Evolutionary conservation across 441 rosid genomes (phyloP).

Genomic region (Gossypium schwendimanii): DNA sequence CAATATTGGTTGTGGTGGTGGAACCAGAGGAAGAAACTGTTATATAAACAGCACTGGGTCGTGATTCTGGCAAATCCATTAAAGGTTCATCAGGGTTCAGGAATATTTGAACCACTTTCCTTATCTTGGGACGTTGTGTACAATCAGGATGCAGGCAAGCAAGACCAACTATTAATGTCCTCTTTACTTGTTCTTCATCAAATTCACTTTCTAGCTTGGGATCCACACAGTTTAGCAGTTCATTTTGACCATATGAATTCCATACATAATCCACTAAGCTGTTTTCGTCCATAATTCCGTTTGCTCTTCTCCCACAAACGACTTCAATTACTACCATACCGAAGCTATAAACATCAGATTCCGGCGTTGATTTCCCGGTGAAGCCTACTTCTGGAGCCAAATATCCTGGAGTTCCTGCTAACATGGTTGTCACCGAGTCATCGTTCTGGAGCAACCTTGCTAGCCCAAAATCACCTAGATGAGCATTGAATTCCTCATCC

Average conservation of each 20-base stretch:
- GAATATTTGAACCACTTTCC: constrained; percentile 31
- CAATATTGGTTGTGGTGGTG: not conserved
- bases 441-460: constrained; percentile 29
- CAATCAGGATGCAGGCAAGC: constrained; percentile 29
- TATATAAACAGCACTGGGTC: constrained; percentile 19
- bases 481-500: constrained; percentile 25
- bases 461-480: constrained; percentile 30
- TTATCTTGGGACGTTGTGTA: constrained; percentile 20
- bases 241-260: constrained; percentile 19
- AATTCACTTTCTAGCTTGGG: constrained; percentile 11
- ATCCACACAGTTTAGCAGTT: constrained; percentile 22
- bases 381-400: constrained; percentile 28
- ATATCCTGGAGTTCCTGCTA: constrained; percentile 34
- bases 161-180: constrained; percentile 25
- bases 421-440: constrained; percentile 25
- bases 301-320: constrained; percentile 26
- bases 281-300: constrained; percentile 23
- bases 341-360: constrained; percentile 30
- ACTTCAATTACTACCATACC: constrained; percentile 35
- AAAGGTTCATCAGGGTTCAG: constrained; percentile 25
- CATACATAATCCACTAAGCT: constrained; percentile 31
- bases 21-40: constrained; percentile 19
- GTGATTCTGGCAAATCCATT: constrained; percentile 24
- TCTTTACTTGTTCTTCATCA: constrained; percentile 27
- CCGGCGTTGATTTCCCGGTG: constrained; percentile 26